These are phyloP conservation scores for Trametes sp. DNA, from an alignment of 1,284 basidiomycete species.

Conservation along the genomic window DNA sequence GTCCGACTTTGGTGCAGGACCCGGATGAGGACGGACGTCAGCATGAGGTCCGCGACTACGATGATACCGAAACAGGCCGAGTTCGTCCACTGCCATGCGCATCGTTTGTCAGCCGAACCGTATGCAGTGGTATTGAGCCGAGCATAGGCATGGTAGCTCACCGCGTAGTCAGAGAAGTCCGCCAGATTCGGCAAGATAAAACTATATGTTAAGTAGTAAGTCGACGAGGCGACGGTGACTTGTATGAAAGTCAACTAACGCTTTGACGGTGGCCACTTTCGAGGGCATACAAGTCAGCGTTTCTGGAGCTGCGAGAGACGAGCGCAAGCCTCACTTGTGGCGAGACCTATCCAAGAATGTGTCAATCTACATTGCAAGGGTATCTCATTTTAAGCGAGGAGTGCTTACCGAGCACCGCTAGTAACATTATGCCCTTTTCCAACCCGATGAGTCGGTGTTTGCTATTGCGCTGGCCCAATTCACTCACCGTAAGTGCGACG, in stretches of 20 bases:
- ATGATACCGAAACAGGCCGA: not conserved
- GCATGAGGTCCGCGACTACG: not conserved
- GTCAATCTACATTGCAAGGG: too few species aligned
- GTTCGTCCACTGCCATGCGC: not conserved
- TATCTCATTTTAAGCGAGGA: too few species aligned
- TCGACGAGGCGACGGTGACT: not conserved
- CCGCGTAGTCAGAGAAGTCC: not conserved
- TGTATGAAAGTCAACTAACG: too few species aligned
- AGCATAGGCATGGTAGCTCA: too few species aligned
- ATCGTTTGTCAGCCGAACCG: not conserved
- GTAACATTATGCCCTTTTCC: not conserved
- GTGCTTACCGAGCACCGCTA: not conserved
- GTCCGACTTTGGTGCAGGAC: conserved; percentile 2
- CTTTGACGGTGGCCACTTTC: not conserved
- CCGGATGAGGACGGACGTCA: not conserved
- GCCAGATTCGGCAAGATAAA: not conserved
- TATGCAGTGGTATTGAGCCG: not conserved
- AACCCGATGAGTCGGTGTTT: not conserved
- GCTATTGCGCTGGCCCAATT: not conserved
- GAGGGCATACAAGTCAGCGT: too few species aligned
- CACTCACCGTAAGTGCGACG: not conserved
- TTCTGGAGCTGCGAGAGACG: too few species aligned
- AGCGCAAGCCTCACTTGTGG: not conserved
- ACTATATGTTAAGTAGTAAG: not conserved
- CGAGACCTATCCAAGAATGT: not conserved